Evolutionary conservation across 2,329 filamentous ascomycete species (phyloP).

Genomic region (Colletotrichum tabaci): DNA sequence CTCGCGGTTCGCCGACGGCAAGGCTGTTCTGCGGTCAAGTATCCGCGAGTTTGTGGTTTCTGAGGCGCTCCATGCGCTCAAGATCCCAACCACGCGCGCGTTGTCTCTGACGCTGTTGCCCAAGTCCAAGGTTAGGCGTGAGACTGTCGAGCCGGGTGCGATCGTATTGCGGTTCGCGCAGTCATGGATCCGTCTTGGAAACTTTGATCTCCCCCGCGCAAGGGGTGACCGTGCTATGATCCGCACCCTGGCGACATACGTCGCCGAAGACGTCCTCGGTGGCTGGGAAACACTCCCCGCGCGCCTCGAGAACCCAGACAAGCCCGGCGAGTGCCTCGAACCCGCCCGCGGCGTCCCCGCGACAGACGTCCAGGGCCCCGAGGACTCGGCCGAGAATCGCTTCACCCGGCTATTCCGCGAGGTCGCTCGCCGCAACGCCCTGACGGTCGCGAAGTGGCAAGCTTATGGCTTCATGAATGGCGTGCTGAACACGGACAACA

Average conservation of each 20-base stretch:
- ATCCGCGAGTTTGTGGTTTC: slow-evolving; percentile 96
- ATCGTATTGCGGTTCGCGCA: slow-evolving; percentile 94
- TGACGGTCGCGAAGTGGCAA: slow-evolving; percentile 94
- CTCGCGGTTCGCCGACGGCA: slow-evolving; percentile 95
- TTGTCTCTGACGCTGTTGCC: slow-evolving; percentile 85
- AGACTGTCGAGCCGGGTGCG: slow-evolving; percentile 88
- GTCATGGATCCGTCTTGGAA: slow-evolving; percentile 93
- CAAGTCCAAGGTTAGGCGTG: slow-evolving; percentile 80
- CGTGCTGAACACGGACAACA: slow-evolving; percentile 98
- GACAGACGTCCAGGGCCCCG: slow-evolving; percentile 75
- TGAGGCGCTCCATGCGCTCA: slow-evolving; percentile 87
- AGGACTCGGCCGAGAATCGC: slow-evolving; percentile 83
- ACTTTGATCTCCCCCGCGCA: slow-evolving; percentile 90
- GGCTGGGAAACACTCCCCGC: slow-evolving; percentile 89
- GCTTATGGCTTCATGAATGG: slow-evolving; percentile 99
- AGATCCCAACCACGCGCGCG: slow-evolving; percentile 89
- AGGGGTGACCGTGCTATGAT: slow-evolving; percentile 84
- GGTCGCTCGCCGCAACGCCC: slow-evolving; percentile 86
- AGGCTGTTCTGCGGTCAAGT: slow-evolving; percentile 91
- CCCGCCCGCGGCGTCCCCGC: slow-evolving; percentile 68
- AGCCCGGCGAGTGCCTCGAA: slow-evolving; percentile 59
- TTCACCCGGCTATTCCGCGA: slow-evolving; percentile 91
- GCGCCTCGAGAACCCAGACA: slow-evolving; percentile 66
- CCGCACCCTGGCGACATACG: slow-evolving; percentile 82
- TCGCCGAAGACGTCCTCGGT: slow-evolving; percentile 88